phyloP scores from a whole-genome alignment of 495 filamentous ascomycete species.

The Emericellopsis terricola region DNA sequence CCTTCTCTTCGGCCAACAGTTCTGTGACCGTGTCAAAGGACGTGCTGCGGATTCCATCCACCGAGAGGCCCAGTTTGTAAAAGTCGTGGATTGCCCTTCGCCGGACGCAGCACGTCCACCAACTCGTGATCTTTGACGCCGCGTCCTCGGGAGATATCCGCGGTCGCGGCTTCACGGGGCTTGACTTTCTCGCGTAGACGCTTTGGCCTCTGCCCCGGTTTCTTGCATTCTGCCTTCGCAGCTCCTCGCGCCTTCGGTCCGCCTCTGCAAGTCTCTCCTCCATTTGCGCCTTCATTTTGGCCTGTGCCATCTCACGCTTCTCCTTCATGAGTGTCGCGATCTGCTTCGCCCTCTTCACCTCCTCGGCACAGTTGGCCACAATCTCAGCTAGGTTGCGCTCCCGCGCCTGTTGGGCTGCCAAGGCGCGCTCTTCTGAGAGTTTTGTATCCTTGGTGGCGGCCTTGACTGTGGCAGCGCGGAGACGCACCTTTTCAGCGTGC shows the following conservation, averaged over 20 bases:
- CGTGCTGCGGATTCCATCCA: slow-evolving; percentile 53
- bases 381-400: slow-evolving; percentile 89
- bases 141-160: slow-evolving; percentile 45
- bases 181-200: slow-evolving; percentile 28
- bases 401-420: slow-evolving; percentile 80
- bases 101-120: slow-evolving; percentile 49
- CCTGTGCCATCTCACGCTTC: slow-evolving; percentile 71
- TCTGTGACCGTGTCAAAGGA: slow-evolving; percentile 68
- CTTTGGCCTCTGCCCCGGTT: slow-evolving; percentile 48
- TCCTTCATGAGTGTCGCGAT: slow-evolving; percentile 85
- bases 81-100: slow-evolving; percentile 49
- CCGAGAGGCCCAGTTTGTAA: slow-evolving; percentile 46
- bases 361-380: slow-evolving; percentile 82
- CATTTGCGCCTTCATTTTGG: slow-evolving; percentile 57
- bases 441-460: slow-evolving; percentile 41
- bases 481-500: slow-evolving; percentile 91
- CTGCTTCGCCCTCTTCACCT: slow-evolving; percentile 85
- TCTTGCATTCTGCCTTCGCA: slow-evolving; percentile 35
- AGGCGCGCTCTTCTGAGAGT: slow-evolving; percentile 62
- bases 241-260: slow-evolving; percentile 50
- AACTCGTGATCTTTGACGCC: slow-evolving; percentile 52
- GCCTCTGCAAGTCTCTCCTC: slow-evolving; percentile 80
- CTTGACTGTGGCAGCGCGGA: slow-evolving; percentile 73
- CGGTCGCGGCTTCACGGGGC: slow-evolving; percentile 10
- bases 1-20: slow-evolving; percentile 57